Evolutionary conservation across 2,329 filamentous ascomycete genomes (phyloP), one percentile per base, ranked within the genome.

Genomic region (Dactylellina parvicollis): DNA sequence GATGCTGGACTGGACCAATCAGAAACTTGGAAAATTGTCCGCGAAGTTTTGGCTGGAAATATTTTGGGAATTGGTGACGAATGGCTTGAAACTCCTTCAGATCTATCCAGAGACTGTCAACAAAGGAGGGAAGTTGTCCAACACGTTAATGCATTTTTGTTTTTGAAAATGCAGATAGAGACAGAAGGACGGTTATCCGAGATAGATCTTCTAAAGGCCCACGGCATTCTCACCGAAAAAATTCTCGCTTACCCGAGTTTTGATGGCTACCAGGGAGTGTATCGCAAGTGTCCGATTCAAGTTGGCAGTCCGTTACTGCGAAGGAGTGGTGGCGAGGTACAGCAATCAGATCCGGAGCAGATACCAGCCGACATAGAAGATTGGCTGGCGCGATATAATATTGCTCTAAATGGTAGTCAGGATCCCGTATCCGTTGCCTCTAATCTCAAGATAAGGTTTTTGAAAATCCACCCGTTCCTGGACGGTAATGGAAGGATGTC

Each of bases 401-500:
- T 2, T 1, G 24, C 46, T 9, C 47, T 60, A 0, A 14, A 2
- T 1, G 18, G 22, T 1, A 18, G 38, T 8, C 10, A 10, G 4
- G 56, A 70, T 18, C 38, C 65, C 7, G 20, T 70, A 1, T 36
- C 65, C 4, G 32, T 4, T 8, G 47, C 47, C 14, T 26, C 47
- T 4, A 3, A 24, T 3, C 28, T 70, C n/a, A 70, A 70, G 20
- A 70, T 62, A 4, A 28, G 24, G n/a, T 56, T 61, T 50, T 46
- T 70, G 5, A 24, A 56, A 1, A 61, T 62, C 1, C 47, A 62
- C 18, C 65, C 65, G 1, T 70, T 70, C 26, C 22, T 55, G 0
- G 65, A 70, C n/a, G 65, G 65, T 0, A 70, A 61, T 32, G 65
- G 65, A 9, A 24, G 55, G 0, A 62, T 70, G 47, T 40, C 55